Evolutionary conservation across 352 stramenopile species (phyloP).

Genomic region (Pythium phragmitis): DNA sequence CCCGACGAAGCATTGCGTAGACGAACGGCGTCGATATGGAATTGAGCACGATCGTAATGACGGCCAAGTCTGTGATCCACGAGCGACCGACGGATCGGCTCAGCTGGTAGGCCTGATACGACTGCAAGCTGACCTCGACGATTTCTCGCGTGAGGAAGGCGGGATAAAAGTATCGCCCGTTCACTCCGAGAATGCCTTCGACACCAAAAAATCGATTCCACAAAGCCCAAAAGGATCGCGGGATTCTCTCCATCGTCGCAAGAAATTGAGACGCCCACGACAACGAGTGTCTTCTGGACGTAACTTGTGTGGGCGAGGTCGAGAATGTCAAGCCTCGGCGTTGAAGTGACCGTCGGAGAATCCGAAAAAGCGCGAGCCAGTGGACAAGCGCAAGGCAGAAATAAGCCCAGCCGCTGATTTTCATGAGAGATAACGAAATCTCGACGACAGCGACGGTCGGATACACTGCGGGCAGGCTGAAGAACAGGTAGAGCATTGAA

Average conservation of each 20-base stretch:
- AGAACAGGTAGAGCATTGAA: slow-evolving; percentile 18
- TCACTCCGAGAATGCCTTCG: slow-evolving; percentile 15
- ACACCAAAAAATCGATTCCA: slow-evolving; percentile 17
- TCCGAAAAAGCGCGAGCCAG: slow-evolving; percentile 5
- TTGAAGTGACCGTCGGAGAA: slow-evolving; percentile 4
- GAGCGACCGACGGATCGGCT: slow-evolving; percentile 2
- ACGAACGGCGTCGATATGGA: slow-evolving; percentile 17
- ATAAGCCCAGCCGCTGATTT: slow-evolving; percentile 19
- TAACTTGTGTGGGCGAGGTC: background rate
- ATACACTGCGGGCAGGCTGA: slow-evolving; percentile 21
- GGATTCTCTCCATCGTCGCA: background rate
- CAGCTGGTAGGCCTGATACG: slow-evolving; percentile 18
- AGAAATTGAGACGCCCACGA: background rate
- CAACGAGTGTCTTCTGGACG: background rate
- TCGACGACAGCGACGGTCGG: background rate
- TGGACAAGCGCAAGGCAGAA: background rate
- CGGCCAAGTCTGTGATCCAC: slow-evolving; percentile 21
- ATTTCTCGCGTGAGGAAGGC: slow-evolving; percentile 14
- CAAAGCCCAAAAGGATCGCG: background rate
- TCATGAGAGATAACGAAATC: slow-evolving; percentile 1
- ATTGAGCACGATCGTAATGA: slow-evolving; percentile 18
- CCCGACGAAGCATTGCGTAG: background rate
- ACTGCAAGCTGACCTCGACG: slow-evolving; percentile 18
- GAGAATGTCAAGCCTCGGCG: slow-evolving; percentile 3
- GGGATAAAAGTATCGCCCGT: slow-evolving; percentile 17